Percentiles rank a stretch among this genome's conserved stretches.
Evolutionary conservation across 345 rosid genomes (phyloP).

Genomic region (Sisymbrium irio): DNA sequence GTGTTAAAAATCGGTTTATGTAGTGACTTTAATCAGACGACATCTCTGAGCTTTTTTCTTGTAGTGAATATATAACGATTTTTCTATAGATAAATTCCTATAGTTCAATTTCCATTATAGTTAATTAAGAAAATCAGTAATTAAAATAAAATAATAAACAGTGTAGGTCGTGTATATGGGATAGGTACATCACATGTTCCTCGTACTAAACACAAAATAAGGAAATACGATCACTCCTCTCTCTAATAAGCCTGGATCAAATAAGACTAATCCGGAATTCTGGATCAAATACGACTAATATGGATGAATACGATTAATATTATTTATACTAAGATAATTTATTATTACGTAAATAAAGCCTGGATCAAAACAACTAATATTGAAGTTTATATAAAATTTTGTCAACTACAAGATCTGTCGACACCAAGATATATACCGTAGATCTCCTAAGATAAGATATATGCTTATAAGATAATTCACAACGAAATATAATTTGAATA

Average conservation of each 20-base stretch:
- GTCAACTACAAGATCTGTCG: not conserved
- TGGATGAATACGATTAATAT: not conserved
- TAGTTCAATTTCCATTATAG: too few species aligned
- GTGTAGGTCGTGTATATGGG: too few species aligned
- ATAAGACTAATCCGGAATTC: not conserved
- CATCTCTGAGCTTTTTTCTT: too few species aligned
- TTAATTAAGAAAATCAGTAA: too few species aligned
- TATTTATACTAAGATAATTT: not conserved
- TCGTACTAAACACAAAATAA: too few species aligned
- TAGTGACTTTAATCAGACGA: too few species aligned
- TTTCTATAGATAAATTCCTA: too few species aligned
- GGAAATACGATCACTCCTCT: not conserved
- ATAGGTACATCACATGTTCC: too few species aligned
- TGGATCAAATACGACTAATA: too few species aligned
- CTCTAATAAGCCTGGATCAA: not conserved
- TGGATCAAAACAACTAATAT: not conserved
- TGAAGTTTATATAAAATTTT: not conserved
- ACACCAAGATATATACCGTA: conserved; percentile 1
- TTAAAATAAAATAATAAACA: too few species aligned
- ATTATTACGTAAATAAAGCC: not conserved
- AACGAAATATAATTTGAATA: not conserved
- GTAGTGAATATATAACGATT: too few species aligned
- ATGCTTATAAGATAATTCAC: not conserved
- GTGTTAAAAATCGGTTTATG: too few species aligned
- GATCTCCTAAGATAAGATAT: not conserved